These are phyloP conservation scores for Hysterium pulicare DNA, from an alignment of 2,329 filamentous ascomycete species.

Conservation along the genomic window DNA sequence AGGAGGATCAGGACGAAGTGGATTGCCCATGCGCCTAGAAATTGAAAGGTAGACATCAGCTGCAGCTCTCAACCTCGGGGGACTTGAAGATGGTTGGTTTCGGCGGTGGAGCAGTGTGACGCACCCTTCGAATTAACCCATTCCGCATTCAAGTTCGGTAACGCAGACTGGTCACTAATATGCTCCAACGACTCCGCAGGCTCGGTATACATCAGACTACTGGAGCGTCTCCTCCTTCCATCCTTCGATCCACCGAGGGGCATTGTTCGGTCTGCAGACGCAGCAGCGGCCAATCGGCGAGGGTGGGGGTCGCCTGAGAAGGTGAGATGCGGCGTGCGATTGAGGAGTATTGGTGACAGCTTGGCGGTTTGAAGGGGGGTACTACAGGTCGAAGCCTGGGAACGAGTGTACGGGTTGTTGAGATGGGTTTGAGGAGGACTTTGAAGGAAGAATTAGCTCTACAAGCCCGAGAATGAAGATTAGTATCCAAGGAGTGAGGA, in stretches of 20 bases:
- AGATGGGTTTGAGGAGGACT: too few species aligned
- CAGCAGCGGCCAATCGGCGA: conserved; percentile 27
- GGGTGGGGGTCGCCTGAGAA: conserved; percentile 76
- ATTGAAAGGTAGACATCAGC: conserved; percentile 5
- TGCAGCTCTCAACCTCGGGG: too few species aligned
- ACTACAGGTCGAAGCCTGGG: conserved; percentile 5
- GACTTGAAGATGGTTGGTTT: too few species aligned
- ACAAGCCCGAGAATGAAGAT: too few species aligned
- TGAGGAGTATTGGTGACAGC: conserved; percentile 88
- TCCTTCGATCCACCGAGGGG: conserved; percentile 46
- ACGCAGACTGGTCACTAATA: conserved; percentile 89
- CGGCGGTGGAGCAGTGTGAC: conserved; percentile 22
- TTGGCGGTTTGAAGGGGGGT: conserved; percentile 72
- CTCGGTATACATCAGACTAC: conserved; percentile 97
- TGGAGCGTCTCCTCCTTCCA: conserved; percentile 86
- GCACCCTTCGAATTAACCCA: conserved; percentile 99
- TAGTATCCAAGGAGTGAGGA: too few species aligned
- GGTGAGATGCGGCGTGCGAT: conserved; percentile 71
- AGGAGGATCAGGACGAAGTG: conserved; percentile 88
- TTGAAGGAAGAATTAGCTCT: too few species aligned
- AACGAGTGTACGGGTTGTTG: conserved; percentile 5
- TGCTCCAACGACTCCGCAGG: conserved; percentile 95
- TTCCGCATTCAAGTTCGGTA: conserved; percentile 95
- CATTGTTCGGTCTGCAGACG: conserved; percentile 23
- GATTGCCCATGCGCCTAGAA: conserved; percentile 90